Evolutionary conservation across 306 rosid genomes (phyloP).

Genomic region (Lathyrus aphaca): DNA sequence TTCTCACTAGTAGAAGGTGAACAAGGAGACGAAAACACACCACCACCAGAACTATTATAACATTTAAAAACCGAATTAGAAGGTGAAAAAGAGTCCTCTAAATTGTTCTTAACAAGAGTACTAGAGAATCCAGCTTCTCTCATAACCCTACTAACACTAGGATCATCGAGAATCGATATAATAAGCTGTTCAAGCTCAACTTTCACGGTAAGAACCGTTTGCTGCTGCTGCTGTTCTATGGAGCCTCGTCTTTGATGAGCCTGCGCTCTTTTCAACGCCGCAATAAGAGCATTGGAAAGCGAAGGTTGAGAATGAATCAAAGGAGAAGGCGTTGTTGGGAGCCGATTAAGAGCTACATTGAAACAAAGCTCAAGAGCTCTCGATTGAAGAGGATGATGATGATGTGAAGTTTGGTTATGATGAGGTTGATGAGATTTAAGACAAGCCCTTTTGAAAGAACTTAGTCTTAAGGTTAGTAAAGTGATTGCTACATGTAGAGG

Average conservation of each 20-base stretch:
- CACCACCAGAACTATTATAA: slow-evolving; percentile 65
- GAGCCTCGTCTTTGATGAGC: slow-evolving; percentile 96
- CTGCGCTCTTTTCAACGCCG: slow-evolving; percentile 90
- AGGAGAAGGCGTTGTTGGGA: slow-evolving; percentile 70
- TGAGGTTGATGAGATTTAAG: slow-evolving; percentile 62
- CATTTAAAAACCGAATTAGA: slow-evolving; percentile 53
- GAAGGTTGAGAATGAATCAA: slow-evolving; percentile 73
- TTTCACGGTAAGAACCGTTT: slow-evolving; percentile 62
- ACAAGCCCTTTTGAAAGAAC: slow-evolving; percentile 67
- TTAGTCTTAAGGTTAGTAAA: slow-evolving; percentile 62
- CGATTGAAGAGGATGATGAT: slow-evolving; percentile 71
- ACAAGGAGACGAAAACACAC: slow-evolving; percentile 80
- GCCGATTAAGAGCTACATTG: slow-evolving; percentile 93
- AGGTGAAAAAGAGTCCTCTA: slow-evolving; percentile 66
- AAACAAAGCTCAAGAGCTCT: slow-evolving; percentile 96
- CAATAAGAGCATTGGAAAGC: slow-evolving; percentile 92
- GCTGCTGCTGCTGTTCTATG: slow-evolving; percentile 82
- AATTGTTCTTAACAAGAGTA: slow-evolving; percentile 68
- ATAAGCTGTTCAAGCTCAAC: slow-evolving; percentile 94
- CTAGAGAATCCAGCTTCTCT: slow-evolving; percentile 97
- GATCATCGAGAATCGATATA: slow-evolving; percentile 90
- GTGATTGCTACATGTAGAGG: slow-evolving; percentile 94
- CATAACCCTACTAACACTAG: slow-evolving; percentile 97
- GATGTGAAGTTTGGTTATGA: slow-evolving; percentile 36
- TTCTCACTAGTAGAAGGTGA: slow-evolving; percentile 68